Conservation (phyloP, 108 stramenopile genomes). For the Stephanodiscus triporus region DNA sequence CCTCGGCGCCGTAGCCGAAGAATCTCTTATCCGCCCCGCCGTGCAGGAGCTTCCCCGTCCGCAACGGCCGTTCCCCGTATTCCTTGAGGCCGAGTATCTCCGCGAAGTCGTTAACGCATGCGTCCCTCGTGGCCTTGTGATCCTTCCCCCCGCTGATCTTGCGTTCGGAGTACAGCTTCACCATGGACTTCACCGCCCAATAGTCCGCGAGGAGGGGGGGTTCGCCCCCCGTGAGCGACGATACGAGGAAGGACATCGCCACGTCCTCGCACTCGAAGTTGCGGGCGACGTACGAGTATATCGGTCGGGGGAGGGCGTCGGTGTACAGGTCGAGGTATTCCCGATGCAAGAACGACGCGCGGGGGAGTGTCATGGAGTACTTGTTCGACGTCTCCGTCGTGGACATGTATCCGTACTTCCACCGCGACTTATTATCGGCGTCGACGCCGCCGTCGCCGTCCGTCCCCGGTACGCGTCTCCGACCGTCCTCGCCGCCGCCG, state of each 20-base stretch:
- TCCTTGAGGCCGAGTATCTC: constrained; percentile 68
- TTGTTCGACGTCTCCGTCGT: constrained; percentile 64
- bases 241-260: constrained; percentile 81
- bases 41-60: constrained; percentile 20
- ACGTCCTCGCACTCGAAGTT: constrained; percentile 88
- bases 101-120: constrained; percentile 75
- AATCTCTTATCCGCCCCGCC: constrained; percentile 13
- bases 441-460: neutral
- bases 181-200: constrained; percentile 71
- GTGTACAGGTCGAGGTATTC: constrained; percentile 80
- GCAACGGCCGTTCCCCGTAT: constrained; percentile 23
- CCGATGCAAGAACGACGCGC: constrained; percentile 75
- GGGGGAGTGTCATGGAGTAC: constrained; percentile 73
- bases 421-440: constrained; percentile 34
- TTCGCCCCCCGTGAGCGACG: constrained; percentile 65
- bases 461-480: constrained; percentile 3
- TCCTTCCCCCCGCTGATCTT: constrained; percentile 51
- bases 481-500: constrained; percentile 14
- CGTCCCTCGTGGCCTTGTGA: constrained; percentile 71
- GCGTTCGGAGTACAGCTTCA: constrained; percentile 62
- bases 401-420: constrained; percentile 74
- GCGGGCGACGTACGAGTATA: constrained; percentile 59
- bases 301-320: constrained; percentile 55
- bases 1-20: constrained; percentile 51
- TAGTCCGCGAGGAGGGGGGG: constrained; percentile 78